Conservation (phyloP, 1,284 basidiomycete species). For the Cryptococcus wingfieldii region DNA sequence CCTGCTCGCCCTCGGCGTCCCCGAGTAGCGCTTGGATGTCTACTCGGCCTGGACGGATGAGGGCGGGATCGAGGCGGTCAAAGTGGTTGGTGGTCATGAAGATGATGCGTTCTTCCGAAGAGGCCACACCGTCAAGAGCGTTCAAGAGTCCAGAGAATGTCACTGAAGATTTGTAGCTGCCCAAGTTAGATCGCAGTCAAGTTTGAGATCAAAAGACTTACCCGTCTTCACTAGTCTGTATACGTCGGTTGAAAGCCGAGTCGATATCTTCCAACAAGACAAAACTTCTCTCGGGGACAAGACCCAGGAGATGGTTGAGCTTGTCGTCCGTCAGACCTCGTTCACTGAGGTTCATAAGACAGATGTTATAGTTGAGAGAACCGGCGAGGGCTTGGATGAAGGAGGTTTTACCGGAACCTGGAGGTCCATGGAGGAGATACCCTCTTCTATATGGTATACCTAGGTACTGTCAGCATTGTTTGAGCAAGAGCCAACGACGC, state of each 20-base stretch:
- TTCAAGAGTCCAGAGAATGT: constrained; percentile 98
- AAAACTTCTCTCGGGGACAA: constrained; percentile 87
- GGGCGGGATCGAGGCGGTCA: constrained; percentile 61
- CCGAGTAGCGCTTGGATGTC: constrained; percentile 81
- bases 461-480: constrained; percentile 35
- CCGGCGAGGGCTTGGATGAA: constrained; percentile 98
- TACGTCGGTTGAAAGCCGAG: constrained; percentile 91
- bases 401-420: constrained; percentile 96
- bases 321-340: constrained; percentile 96
- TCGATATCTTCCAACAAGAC: constrained; percentile 96
- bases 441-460: constrained; percentile 97
- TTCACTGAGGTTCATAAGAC: constrained; percentile 92
- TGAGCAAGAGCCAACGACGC: constrained; percentile 24
- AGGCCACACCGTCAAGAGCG: constrained; percentile 94
- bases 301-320: constrained; percentile 86
- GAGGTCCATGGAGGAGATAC: constrained; percentile 91
- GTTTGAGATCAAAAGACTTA: constrained; percentile 40
- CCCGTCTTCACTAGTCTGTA: constrained; percentile 85
- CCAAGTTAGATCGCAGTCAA: background rate
- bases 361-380: constrained; percentile 89
- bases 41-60: constrained; percentile 91
- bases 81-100: constrained; percentile 99
- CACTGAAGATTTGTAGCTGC: constrained; percentile 83
- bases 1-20: constrained; percentile 81
- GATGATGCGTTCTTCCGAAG: constrained; percentile 92